These are phyloP conservation scores for Diutina catenulata DNA, from an alignment of 1,139 yeast species.

Conservation along the genomic window DNA sequence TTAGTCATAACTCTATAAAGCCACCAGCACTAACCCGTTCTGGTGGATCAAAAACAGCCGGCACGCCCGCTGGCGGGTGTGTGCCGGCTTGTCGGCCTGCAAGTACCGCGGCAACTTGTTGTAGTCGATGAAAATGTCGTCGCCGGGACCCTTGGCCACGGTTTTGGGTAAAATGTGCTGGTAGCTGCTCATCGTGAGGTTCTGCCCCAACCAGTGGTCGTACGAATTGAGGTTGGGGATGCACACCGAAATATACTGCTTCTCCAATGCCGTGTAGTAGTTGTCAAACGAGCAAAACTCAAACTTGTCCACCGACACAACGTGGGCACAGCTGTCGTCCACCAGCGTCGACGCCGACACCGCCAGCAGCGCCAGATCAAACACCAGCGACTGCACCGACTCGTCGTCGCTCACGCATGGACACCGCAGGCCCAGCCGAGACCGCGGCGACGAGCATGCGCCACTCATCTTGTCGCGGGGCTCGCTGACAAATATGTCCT, in stretches of 20 bases:
- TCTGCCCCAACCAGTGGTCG: constrained; percentile 27
- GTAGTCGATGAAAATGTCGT: constrained; percentile 13
- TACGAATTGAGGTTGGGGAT: constrained; percentile 28
- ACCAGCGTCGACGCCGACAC: not conserved
- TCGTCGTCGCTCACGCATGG: not conserved
- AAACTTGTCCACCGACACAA: constrained; percentile 11
- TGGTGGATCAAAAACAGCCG: constrained; percentile 4
- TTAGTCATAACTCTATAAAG: no score
- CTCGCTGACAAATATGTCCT: not conserved
- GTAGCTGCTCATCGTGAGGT: constrained; percentile 22
- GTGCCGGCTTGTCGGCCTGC: not conserved
- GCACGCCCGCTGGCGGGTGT: not conserved
- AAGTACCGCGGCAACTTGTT: constrained; percentile 7
- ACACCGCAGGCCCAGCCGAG: no score
- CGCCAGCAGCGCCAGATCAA: not conserved
- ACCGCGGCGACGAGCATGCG: no score
- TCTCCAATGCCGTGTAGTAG: constrained; percentile 19
- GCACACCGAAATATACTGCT: constrained; percentile 27
- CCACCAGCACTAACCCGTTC: constrained; percentile 4
- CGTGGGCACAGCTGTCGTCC: not conserved
- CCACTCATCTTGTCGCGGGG: not conserved
- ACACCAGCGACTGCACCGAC: not conserved
- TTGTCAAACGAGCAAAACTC: constrained; percentile 17
- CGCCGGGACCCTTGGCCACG: constrained; percentile 7
- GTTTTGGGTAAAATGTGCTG: constrained; percentile 12